A percentile compares a stretch with the other conserved stretches of the same genome.
Evolutionary conservation across 2,329 filamentous ascomycete genomes (phyloP).

Genomic region (Apiospora hydei): DNA sequence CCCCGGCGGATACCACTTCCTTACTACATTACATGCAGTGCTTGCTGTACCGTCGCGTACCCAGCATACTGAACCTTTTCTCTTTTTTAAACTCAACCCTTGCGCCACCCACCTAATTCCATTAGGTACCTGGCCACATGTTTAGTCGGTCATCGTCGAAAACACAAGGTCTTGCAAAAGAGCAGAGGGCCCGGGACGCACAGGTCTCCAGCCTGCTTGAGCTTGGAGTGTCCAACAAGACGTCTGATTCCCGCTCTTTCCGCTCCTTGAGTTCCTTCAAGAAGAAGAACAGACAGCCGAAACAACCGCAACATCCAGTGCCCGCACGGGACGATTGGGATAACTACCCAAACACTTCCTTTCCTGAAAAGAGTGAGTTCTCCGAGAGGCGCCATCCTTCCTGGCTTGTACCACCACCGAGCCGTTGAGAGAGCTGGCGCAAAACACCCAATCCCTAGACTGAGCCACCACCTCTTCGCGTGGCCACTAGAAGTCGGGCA

Average conservation of each 20-base stretch:
- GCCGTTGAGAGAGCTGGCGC: slow-evolving; percentile 22
- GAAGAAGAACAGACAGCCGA: slow-evolving; percentile 26
- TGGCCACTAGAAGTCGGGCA: not conserved
- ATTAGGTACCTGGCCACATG: slow-evolving; percentile 45
- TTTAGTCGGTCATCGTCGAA: slow-evolving; percentile 54
- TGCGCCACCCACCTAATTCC: slow-evolving; percentile 13
- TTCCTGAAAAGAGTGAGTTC: slow-evolving; percentile 51
- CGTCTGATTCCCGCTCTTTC: slow-evolving; percentile 41
- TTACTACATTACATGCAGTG: not conserved
- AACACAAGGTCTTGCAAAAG: slow-evolving; percentile 46
- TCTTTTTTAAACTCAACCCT: slow-evolving; percentile 17
- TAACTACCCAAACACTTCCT: slow-evolving; percentile 41
- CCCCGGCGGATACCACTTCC: not conserved
- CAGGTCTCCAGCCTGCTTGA: slow-evolving; percentile 48
- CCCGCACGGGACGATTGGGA: slow-evolving; percentile 35
- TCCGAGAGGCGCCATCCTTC: slow-evolving; percentile 23
- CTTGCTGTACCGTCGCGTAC: slow-evolving; percentile 4
- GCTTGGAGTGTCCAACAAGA: slow-evolving; percentile 50
- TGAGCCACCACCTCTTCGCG: slow-evolving; percentile 1
- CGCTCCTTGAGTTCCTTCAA: slow-evolving; percentile 35
- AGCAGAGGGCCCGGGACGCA: slow-evolving; percentile 46
- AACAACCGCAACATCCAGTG: slow-evolving; percentile 26
- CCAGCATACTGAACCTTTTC: not conserved
- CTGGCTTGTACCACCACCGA: slow-evolving; percentile 17
- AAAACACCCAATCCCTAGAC: slow-evolving; percentile 15